Conservation (phyloP, 129 eudicot genomes). For the Lactuca saligna region DNA sequence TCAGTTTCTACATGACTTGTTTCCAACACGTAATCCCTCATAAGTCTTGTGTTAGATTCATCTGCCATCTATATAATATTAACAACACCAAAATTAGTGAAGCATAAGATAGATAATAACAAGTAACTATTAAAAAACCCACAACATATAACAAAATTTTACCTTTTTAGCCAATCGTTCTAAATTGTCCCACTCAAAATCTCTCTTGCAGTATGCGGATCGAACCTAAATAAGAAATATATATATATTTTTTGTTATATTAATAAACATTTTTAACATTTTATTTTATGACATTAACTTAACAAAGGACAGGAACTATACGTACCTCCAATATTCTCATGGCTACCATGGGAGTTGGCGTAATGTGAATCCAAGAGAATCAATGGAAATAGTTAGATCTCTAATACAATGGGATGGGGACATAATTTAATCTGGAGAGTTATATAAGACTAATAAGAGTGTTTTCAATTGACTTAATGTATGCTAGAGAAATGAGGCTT, state of each 20-base stretch:
- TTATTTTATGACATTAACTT: neutral
- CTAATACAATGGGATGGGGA: neutral
- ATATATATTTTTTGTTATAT: neutral
- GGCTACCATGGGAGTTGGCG: conserved; percentile 51
- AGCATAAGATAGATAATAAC: conserved; percentile 9
- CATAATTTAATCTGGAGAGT: too few relatives aligned
- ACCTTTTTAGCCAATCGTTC: conserved; percentile 42
- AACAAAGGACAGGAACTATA: conserved; percentile 6
- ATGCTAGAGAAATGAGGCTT: too few relatives aligned
- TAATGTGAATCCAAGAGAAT: conserved; percentile 26
- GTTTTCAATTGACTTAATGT: too few relatives aligned
- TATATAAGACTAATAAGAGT: too few relatives aligned
- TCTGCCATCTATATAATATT: conserved; percentile 54
- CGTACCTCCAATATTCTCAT: conserved; percentile 85
- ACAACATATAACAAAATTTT: neutral
- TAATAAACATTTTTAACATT: neutral
- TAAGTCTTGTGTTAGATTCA: conserved; percentile 64
- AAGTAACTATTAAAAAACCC: neutral
- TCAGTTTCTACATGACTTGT: conserved; percentile 55
- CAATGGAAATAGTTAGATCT: conserved; percentile 37
- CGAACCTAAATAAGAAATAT: conserved; percentile 59
- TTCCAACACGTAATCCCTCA: conserved; percentile 82
- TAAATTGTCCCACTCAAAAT: conserved; percentile 98
- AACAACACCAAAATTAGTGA: conserved; percentile 9
- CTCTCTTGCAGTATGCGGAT: conserved; percentile 86